Evolutionary conservation across 176 grass and related monocot genomes (phyloP), one percentile per base, ranked within the genome.

Genomic region (Aegilops umbellulata): DNA sequence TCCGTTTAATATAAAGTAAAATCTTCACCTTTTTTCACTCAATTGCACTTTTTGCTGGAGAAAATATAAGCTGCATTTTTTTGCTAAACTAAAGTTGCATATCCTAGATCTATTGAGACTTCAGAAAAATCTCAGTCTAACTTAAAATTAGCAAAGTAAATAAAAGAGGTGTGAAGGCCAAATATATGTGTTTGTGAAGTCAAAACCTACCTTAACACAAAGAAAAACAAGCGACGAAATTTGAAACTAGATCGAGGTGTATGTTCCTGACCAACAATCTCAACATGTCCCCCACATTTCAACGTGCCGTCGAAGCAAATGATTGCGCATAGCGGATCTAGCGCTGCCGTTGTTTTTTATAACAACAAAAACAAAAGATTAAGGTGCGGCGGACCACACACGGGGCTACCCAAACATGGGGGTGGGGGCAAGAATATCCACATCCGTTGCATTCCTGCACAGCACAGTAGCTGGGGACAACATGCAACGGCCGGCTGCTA

Each of bases 401-500:
- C 77, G 83, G 49, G 15, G 47, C 69, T 86, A 82, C 83, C 88
- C 76, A 36, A 70, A 81, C 29, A 82, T 16, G 64, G 34, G 38
- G 38, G 38, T 35, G 71, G 88, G 76, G 83, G 63, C 88, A 82
- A 51, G 20, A 86, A 65, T 51, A 86, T 82, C 71, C 79, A 77
- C 62, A 86, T 71, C 42, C 74, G 2, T 46, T 12, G 41, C 72
- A 60, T 0, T 60, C 49, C 46, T 27, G 61, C 24, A 5, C 46
- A 20, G 42, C 82, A 68, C 68, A 17, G 65, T 14, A 8, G 10
- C 19, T 62, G 35, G 16, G 77, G 61, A 81, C 82, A 85, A 31
- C 14, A 47, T 85, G 10, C 81, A 89, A 84, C 60, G 76, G 53
- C 66, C 36, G 46, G 53, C 70, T 67, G 53, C 86, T 57, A 58